Evolutionary conservation across 2,329 filamentous ascomycete genomes (phyloP).

Genomic region (Fulvia fulva): DNA sequence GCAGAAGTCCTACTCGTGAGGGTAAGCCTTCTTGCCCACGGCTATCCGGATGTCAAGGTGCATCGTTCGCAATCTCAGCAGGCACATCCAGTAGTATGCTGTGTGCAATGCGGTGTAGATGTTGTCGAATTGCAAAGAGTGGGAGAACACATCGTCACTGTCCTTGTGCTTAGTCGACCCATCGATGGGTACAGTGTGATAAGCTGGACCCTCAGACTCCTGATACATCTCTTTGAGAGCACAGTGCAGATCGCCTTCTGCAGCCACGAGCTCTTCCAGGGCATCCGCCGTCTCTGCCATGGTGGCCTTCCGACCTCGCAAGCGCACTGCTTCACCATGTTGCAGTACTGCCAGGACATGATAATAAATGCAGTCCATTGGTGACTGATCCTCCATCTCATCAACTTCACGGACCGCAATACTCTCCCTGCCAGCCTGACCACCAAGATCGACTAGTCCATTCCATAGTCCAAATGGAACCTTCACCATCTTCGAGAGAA

Average conservation of each 20-base stretch:
- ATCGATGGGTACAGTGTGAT: neutral
- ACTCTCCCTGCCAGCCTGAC: neutral
- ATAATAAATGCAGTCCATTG: constrained; percentile 1
- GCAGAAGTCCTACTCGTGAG: neutral
- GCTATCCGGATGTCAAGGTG: neutral
- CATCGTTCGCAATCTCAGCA: neutral
- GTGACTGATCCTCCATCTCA: neutral
- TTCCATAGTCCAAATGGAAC: constrained; percentile 8
- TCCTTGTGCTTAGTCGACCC: neutral
- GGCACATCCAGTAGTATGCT: neutral
- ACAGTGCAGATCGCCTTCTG: neutral
- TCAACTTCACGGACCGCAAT: constrained; percentile 1
- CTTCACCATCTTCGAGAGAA: constrained; percentile 2
- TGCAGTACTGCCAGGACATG: constrained; percentile 4
- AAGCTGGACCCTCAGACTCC: neutral
- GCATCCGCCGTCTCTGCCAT: neutral
- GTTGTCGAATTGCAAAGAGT: neutral
- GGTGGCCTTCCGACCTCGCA: neutral
- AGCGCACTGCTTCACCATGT: neutral
- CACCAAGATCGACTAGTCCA: neutral
- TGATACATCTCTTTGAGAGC: neutral
- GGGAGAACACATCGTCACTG: neutral
- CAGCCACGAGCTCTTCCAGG: constrained; percentile 1
- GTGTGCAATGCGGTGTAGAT: neutral
- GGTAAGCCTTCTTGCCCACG: neutral